Base-by-base conservation (phyloP, 148 eudicot species). In the Tetragonia tetragonoides region DNA sequence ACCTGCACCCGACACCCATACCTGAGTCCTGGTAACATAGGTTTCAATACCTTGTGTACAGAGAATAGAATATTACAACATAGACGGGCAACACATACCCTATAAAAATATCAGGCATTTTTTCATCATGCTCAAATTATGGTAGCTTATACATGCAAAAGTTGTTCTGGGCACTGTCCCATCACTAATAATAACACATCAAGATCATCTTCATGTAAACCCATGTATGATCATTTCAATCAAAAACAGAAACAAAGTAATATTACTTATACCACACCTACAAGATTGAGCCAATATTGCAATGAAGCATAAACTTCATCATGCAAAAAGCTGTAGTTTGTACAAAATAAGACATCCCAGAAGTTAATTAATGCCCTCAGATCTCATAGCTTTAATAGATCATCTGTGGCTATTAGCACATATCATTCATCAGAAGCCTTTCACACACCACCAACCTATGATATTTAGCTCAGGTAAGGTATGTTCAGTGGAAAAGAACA, bases 371-470 rank as follows among this genome's bases (percentile, higher is more conserved):
- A 49, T 71, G 81, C 81, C 81, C 81, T 78, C 81, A 78, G 81
- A 78, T 78, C 76, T 78, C 81, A 78, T 72, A 78, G 70, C 70
- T 62, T 70, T 70, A n/a, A 44, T 10, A 41, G 23, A 78, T 78
- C 81, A 78, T 63, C 3, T 78, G 75, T 70, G 70, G 76, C 69
- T 73, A 56, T 56, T 8, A 21, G 81, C 77, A 73, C 17, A 53
- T 73, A 66, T 47, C 42, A 66, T 41, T 28, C 16, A 20, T 79
- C 77, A 66, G 24, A 54, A 73, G 81, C 28, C 46, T 73, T 72
- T 72, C 54, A 15, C 76, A 9, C 17, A 71, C 75, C 70, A 49
- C 75, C 76, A 70, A 75, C 23, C 20, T 17, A 20, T 5, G 69
- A 49, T 8, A 49, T 8, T 49, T 2, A 18, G 0, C 34, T 28